Evolutionary conservation across 495 filamentous ascomycete genomes (phyloP).

Genomic region (Penicillium verhagenii): DNA sequence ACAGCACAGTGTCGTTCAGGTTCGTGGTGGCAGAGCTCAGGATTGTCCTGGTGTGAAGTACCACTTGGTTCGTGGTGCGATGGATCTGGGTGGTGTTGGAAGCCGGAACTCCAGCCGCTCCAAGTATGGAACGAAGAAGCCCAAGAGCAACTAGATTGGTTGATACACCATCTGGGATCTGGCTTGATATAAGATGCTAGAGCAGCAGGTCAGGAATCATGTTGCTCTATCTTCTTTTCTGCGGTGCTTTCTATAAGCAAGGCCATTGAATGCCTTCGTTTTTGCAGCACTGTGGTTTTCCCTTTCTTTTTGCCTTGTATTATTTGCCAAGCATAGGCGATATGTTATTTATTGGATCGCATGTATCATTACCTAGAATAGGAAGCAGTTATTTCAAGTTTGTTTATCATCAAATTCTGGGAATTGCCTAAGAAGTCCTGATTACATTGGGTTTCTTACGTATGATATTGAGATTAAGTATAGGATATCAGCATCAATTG

Average conservation of each 20-base stretch:
- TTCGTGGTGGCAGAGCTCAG: slow-evolving; percentile 85
- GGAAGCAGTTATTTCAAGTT: background rate
- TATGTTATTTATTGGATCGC: slow-evolving; percentile 4
- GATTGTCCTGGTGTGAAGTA: slow-evolving; percentile 99
- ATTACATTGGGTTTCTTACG: background rate
- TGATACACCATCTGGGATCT: background rate
- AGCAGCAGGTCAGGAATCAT: background rate
- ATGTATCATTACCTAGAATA: slow-evolving; percentile 6
- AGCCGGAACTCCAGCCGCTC: slow-evolving; percentile 79
- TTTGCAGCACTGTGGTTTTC: background rate
- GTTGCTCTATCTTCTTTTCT: background rate
- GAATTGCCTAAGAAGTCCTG: background rate
- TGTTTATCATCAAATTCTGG: background rate
- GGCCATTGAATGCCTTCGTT: background rate
- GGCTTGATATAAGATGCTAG: background rate
- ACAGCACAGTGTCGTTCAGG: slow-evolving; percentile 95
- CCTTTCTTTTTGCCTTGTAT: slow-evolving; percentile 2
- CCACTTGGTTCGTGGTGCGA: slow-evolving; percentile 82
- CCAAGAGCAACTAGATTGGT: slow-evolving; percentile 59
- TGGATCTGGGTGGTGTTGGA: slow-evolving; percentile 93
- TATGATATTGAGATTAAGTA: too few relatives aligned
- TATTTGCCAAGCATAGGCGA: slow-evolving; percentile 15
- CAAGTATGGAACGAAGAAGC: slow-evolving; percentile 99
- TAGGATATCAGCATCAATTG: too few relatives aligned
- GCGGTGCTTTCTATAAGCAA: background rate